phyloP scores from a whole-genome alignment of 2,329 filamentous ascomycete genomes.

The Coniochaeta hoffmannii region DNA sequence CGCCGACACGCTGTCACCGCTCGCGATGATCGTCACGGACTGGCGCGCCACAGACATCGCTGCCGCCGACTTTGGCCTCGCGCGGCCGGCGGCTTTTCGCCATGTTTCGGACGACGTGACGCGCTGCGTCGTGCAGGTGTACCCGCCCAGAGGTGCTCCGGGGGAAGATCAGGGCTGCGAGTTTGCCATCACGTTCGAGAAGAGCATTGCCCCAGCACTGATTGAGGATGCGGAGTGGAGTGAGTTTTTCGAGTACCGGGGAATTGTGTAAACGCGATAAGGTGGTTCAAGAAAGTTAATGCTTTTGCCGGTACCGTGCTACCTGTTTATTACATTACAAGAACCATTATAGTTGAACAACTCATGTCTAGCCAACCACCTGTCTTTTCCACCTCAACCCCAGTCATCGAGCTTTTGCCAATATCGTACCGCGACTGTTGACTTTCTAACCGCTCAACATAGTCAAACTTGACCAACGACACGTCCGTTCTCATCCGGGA shows the following conservation, averaged over 20 bases:
- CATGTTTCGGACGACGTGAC: conserved; percentile 23
- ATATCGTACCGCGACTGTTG: no score
- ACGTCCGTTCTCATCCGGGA: no score
- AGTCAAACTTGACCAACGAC: no score
- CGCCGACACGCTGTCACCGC: conserved; percentile 25
- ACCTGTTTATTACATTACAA: no score
- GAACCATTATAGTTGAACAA: no score
- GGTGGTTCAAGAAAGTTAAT: no score
- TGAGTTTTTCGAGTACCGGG: conserved; percentile 29
- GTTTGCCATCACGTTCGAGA: conserved; percentile 27
- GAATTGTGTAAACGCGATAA: no score
- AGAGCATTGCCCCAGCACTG: conserved; percentile 20
- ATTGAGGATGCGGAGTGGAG: conserved; percentile 26
- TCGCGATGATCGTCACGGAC: conserved; percentile 27
- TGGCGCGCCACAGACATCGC: conserved; percentile 23
- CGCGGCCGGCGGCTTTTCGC: conserved; percentile 22
- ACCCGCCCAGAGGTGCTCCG: conserved; percentile 19
- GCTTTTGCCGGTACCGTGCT: no score
- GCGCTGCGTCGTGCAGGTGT: conserved; percentile 20
- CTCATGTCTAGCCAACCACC: no score
- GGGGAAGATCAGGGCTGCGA: conserved; percentile 27
- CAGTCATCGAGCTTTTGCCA: no score
- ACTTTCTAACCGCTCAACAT: no score
- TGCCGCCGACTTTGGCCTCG: conserved; percentile 28
- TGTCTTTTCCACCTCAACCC: no score